Evolutionary conservation across 805 yeast genomes (phyloP).

Genomic region (Lipomyces yamanashiensis): DNA sequence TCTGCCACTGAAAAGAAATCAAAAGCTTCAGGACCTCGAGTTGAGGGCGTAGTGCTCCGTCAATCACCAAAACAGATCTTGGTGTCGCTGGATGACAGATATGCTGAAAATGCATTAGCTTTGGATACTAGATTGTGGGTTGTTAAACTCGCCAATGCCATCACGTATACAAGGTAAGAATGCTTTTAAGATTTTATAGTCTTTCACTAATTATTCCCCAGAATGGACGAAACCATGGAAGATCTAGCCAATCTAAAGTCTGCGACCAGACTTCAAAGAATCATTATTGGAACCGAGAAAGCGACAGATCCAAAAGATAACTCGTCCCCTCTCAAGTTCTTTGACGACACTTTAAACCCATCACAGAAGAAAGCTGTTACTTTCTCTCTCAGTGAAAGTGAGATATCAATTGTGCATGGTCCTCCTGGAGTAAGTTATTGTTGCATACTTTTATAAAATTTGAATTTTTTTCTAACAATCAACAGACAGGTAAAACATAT

Average conservation of each 20-base stretch:
- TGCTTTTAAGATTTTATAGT: neutral
- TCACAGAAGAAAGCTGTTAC: conserved; percentile 77
- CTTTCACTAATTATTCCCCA: neutral
- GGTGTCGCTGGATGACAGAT: conserved; percentile 64
- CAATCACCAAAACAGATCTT: conserved; percentile 55
- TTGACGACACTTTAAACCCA: conserved; percentile 57
- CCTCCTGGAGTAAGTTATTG: conserved; percentile 61
- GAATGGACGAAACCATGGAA: conserved; percentile 71
- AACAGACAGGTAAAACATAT: conserved; percentile 73
- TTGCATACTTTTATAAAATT: neutral
- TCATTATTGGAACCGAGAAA: conserved; percentile 53
- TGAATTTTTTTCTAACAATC: too few relatives aligned
- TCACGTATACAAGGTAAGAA: conserved; percentile 46
- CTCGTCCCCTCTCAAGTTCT: conserved; percentile 42
- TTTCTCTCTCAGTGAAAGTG: conserved; percentile 59
- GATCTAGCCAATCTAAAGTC: conserved; percentile 53
- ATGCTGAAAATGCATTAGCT: conserved; percentile 56
- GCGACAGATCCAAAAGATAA: conserved; percentile 36
- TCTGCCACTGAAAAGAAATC: conserved; percentile 31
- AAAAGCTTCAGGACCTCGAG: conserved; percentile 26
- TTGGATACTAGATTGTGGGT: conserved; percentile 65
- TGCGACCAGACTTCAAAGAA: conserved; percentile 50
- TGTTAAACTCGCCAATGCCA: conserved; percentile 56
- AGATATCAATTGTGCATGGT: conserved; percentile 66
- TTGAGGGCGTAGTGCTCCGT: conserved; percentile 71